Percentiles rank a stretch among this genome's conserved stretches.
phyloP scores from a whole-genome alignment of 768 basidiomycete species.

The Mycena galericulata region DNA sequence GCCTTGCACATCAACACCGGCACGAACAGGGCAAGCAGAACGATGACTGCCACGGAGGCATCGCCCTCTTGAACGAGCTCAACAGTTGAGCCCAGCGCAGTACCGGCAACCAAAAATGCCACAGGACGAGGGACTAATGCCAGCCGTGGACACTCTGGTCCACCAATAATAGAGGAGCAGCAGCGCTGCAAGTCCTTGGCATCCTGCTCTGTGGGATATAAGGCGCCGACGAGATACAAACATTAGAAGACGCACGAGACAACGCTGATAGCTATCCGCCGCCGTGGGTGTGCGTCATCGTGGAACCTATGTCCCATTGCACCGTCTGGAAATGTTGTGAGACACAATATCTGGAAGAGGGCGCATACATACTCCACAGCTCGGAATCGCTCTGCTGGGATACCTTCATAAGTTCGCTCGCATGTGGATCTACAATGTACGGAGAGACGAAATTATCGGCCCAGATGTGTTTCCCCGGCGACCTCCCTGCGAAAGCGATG shows the following conservation, averaged over 20 bases:
- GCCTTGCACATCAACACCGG: constrained; percentile 44
- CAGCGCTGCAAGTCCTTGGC: constrained; percentile 21
- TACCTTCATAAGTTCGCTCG: constrained; percentile 37
- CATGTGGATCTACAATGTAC: constrained; percentile 30
- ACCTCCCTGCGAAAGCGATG: constrained; percentile 43
- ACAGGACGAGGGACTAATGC: constrained; percentile 41
- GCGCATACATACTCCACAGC: constrained; percentile 39
- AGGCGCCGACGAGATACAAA: neutral
- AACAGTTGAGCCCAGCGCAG: constrained; percentile 21
- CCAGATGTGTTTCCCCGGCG: constrained; percentile 38
- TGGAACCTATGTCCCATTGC: constrained; percentile 42
- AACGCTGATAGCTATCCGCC: constrained; percentile 30
- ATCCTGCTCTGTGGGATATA: constrained; percentile 24
- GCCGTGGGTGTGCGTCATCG: constrained; percentile 46
- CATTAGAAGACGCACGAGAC: constrained; percentile 33
- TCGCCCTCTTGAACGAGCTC: neutral
- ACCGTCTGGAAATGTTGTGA: constrained; percentile 38
- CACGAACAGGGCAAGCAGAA: constrained; percentile 13
- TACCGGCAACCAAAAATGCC: constrained; percentile 32
- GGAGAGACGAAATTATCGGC: constrained; percentile 32
- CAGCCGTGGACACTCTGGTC: constrained; percentile 46
- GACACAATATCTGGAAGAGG: neutral
- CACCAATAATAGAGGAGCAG: constrained; percentile 49
- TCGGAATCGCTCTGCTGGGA: constrained; percentile 40
- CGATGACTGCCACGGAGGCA: neutral